Percentiles rank a stretch among this genome's conserved stretches.
These are phyloP conservation scores for Filosporella fistucella DNA, from an alignment of 495 filamentous ascomycete species.

Conservation along the genomic window DNA sequence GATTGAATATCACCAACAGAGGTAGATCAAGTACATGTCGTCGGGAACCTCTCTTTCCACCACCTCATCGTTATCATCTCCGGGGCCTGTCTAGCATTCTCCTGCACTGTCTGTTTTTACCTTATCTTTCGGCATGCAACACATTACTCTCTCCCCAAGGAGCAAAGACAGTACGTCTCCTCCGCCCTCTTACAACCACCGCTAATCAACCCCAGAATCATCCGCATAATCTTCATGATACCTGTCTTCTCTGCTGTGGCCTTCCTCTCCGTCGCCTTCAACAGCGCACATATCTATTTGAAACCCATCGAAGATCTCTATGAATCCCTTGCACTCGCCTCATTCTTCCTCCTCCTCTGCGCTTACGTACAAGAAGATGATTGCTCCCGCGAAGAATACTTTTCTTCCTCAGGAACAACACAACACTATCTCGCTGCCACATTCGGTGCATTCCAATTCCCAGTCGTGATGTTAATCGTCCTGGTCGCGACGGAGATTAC, in stretches of 20 bases:
- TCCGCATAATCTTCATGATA: conserved; percentile 85
- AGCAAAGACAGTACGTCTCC: conserved; percentile 67
- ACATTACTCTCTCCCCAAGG: conserved; percentile 76
- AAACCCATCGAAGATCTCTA: conserved; percentile 76
- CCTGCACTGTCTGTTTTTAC: conserved; percentile 39
- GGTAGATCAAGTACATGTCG: conserved; percentile 28
- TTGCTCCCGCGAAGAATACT: conserved; percentile 78
- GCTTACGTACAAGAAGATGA: conserved; percentile 72
- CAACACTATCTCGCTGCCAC: conserved; percentile 4
- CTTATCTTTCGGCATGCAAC: conserved; percentile 72
- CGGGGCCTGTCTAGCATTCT: conserved; percentile 38
- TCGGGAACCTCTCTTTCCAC: conserved; percentile 47
- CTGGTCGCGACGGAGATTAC: conserved; percentile 63
- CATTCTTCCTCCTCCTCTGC: conserved; percentile 84
- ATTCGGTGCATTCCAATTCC: conserved; percentile 26
- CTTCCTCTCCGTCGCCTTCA: conserved; percentile 70
- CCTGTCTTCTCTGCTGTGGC: conserved; percentile 76
- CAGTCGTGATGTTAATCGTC: conserved; percentile 21
- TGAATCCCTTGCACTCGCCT: conserved; percentile 83
- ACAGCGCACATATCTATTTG: conserved; percentile 74
- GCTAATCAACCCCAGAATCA: conserved; percentile 45
- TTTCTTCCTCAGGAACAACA: conserved; percentile 34
- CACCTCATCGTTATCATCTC: conserved; percentile 44
- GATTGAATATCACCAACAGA: too few relatives aligned
- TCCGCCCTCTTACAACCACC: background rate